Percentiles rank a stretch among this genome's conserved stretches.
Evolutionary conservation across 2,329 filamentous ascomycete species (phyloP).

Genomic region (Phialocephala sp.): DNA sequence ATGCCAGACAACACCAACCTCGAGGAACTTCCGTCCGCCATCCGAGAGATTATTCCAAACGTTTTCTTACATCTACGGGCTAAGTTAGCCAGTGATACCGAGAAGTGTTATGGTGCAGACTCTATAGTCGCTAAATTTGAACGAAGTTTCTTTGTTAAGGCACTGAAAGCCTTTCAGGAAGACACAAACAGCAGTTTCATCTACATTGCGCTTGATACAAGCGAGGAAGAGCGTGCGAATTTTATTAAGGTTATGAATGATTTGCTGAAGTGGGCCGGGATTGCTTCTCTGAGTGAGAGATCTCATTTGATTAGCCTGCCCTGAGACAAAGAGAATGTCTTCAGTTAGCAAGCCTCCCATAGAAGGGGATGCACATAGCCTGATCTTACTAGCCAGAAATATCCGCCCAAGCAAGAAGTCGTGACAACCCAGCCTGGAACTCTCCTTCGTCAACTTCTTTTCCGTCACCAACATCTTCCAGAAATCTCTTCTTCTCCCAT

Average conservation of each 20-base stretch:
- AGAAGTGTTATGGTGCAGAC: slow-evolving; percentile 11
- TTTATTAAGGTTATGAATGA: slow-evolving; percentile 13
- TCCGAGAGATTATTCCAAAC: neutral
- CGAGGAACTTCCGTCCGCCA: neutral
- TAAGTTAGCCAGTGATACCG: neutral
- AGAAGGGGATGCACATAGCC: no score
- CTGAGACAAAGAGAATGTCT: neutral
- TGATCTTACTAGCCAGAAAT: no score
- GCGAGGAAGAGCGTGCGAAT: neutral
- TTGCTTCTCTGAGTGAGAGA: slow-evolving; percentile 7
- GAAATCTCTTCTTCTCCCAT: neutral
- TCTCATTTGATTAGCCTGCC: slow-evolving; percentile 1
- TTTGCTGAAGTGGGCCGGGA: slow-evolving; percentile 13
- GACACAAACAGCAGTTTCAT: neutral
- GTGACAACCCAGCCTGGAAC: neutral
- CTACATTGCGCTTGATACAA: neutral
- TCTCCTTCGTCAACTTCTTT: neutral
- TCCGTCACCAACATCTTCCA: neutral
- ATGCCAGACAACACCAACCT: neutral
- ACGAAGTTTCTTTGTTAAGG: neutral
- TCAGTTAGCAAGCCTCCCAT: neutral
- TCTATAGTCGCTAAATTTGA: slow-evolving; percentile 12
- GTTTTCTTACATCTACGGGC: neutral
- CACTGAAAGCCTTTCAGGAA: neutral
- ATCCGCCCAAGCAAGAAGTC: neutral